Percentiles rank a stretch among this genome's conserved stretches.
These are phyloP conservation scores for Psilocybe azurescens DNA, from an alignment of 768 basidiomycete genomes.

Conservation along the genomic window DNA sequence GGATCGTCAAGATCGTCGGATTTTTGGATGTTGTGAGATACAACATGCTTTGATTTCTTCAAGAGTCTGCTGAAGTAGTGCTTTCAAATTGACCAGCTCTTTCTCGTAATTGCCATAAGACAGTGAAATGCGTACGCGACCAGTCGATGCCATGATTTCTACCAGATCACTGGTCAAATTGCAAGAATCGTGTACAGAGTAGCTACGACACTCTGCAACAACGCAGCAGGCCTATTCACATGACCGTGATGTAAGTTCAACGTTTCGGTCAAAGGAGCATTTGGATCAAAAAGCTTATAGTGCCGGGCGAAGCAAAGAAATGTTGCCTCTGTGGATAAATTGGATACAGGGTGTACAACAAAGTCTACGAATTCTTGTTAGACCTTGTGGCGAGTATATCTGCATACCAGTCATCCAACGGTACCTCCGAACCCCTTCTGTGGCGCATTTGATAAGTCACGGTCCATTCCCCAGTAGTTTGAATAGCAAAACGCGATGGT, in stretches of 20 bases:
- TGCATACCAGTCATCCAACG: too few species aligned
- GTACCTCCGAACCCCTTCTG: too few species aligned
- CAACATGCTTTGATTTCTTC: slow-evolving; percentile 9
- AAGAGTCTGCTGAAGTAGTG: slow-evolving; percentile 10
- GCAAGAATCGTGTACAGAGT: background rate
- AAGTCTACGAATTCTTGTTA: too few species aligned
- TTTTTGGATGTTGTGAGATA: background rate
- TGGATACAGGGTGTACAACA: too few species aligned
- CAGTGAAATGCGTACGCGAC: background rate
- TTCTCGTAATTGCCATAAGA: slow-evolving; percentile 7
- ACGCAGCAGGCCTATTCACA: background rate
- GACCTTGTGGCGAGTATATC: too few species aligned
- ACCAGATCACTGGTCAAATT: background rate
- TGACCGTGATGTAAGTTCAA: background rate
- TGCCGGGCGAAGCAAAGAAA: background rate
- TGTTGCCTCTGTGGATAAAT: background rate
- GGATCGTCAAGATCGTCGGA: background rate
- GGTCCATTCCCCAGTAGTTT: too few species aligned
- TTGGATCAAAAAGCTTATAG: background rate
- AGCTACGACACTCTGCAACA: background rate
- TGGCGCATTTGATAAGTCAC: too few species aligned
- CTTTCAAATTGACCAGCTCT: slow-evolving; percentile 12
- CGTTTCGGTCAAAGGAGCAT: background rate
- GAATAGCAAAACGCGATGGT: too few species aligned
- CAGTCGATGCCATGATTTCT: background rate